Percentiles rank a stretch among this genome's conserved stretches.
Conservation (phyloP, 1,139 yeast genomes). For the Blastobotrys capitulatus region DNA sequence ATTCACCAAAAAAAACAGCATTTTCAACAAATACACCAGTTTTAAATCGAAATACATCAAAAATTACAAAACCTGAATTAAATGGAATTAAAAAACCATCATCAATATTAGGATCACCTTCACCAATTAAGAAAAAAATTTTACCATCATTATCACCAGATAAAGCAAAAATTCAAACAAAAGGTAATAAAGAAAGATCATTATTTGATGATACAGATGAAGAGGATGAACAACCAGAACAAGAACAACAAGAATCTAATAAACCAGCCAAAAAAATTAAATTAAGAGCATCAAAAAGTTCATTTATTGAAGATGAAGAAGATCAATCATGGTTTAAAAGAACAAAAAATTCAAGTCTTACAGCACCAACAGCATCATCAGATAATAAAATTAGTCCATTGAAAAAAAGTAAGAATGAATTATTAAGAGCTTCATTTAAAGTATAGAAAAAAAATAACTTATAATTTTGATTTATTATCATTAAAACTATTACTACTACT, state of each 20-base stretch:
- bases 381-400: conserved; percentile 21
- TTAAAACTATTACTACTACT: neutral
- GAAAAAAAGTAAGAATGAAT: conserved; percentile 11
- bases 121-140: conserved; percentile 7
- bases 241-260: conserved; percentile 1
- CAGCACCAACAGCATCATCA: neutral
- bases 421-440: conserved; percentile 1
- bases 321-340: conserved; percentile 23
- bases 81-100: neutral
- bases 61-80: neutral
- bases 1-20: neutral
- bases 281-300: conserved; percentile 14
- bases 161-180: conserved; percentile 14
- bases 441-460: too few relatives aligned
- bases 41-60: neutral
- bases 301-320: conserved; percentile 14
- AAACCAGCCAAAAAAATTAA: conserved; percentile 10
- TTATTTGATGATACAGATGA: conserved; percentile 20
- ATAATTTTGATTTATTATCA: too few relatives aligned
- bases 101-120: conserved; percentile 14
- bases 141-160: conserved; percentile 4
- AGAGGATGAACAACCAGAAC: neutral
- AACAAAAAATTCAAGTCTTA: conserved; percentile 9
- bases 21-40: conserved; percentile 18
- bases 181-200: conserved; percentile 18